phyloP scores from a whole-genome alignment of 176 grass and related monocot species.

The Paspalum vaginatum region DNA sequence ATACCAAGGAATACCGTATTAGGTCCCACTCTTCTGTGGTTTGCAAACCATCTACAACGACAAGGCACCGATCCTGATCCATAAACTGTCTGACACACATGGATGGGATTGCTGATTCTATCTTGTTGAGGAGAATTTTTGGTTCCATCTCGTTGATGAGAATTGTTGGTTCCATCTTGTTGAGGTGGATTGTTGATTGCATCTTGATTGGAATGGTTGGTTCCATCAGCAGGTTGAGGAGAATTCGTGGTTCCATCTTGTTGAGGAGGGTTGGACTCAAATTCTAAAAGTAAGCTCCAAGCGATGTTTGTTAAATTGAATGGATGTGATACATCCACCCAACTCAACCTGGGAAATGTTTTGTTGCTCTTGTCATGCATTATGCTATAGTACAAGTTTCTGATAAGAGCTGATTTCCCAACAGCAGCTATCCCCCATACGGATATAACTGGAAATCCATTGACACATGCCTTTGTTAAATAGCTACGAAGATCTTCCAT shows the following conservation, averaged over 20 bases:
- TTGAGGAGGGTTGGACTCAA: not conserved
- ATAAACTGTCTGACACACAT: not conserved
- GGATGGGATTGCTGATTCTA: not conserved
- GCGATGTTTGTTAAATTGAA: not conserved
- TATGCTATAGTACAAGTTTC: not conserved
- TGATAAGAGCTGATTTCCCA: not conserved
- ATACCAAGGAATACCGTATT: not conserved
- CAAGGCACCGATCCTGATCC: not conserved
- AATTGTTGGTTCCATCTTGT: no score
- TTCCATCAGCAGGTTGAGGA: no score
- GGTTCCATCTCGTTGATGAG: no score
- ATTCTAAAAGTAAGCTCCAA: not conserved
- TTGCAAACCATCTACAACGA: not conserved
- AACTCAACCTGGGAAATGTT: not conserved
- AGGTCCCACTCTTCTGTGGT: not conserved
- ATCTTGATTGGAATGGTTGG: not conserved
- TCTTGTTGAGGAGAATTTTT: not conserved
- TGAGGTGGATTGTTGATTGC: no score
- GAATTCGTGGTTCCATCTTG: not conserved
- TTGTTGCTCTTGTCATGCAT: not conserved
- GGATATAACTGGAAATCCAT: not conserved
- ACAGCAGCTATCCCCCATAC: not conserved
- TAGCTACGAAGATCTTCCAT: not conserved
- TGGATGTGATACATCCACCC: not conserved
- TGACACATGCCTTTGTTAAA: not conserved